Conservation (phyloP, 163 green algal species). For the Volvox carteri region DNA sequence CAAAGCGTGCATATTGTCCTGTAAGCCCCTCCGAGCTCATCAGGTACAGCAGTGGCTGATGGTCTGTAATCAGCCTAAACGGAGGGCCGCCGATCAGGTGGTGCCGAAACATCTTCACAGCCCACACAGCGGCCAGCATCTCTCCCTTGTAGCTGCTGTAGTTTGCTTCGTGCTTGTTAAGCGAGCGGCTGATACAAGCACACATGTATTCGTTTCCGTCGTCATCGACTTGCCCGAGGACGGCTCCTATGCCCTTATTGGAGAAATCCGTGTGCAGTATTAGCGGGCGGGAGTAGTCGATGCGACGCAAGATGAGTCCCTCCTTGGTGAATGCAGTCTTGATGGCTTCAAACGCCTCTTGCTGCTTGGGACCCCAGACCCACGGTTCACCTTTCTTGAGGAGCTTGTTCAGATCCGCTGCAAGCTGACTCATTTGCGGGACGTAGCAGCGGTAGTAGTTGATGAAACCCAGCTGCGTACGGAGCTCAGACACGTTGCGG, state of each 20-base stretch:
- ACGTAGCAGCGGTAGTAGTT: slow-evolving; percentile 56
- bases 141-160: slow-evolving; percentile 64
- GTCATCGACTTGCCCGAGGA: slow-evolving; percentile 48
- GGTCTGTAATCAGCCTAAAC: slow-evolving; percentile 63
- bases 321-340: slow-evolving; percentile 26
- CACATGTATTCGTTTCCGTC: slow-evolving; percentile 60
- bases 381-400: slow-evolving; percentile 19
- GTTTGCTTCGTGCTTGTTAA: slow-evolving; percentile 59
- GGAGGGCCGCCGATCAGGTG: slow-evolving; percentile 55
- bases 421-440: slow-evolving; percentile 12
- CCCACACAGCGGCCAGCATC: slow-evolving; percentile 56
- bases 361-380: slow-evolving; percentile 16
- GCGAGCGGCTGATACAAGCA: slow-evolving; percentile 54
- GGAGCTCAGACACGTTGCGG: slow-evolving; percentile 40
- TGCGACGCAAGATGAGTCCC: not conserved
- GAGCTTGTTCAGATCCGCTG: slow-evolving; percentile 27
- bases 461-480: slow-evolving; percentile 35
- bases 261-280: slow-evolving; percentile 62
- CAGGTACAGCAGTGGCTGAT: slow-evolving; percentile 63
- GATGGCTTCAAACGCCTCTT: slow-evolving; percentile 1
- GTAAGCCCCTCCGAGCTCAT: slow-evolving; percentile 54
- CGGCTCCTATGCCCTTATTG: slow-evolving; percentile 42
- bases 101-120: slow-evolving; percentile 50
- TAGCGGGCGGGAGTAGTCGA: slow-evolving; percentile 41
- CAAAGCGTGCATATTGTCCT: slow-evolving; percentile 60